Evolutionary conservation across 352 stramenopile species (phyloP), one percentile per base, ranked within the genome.

Genomic region (Pilasporangium apinafurcum): DNA sequence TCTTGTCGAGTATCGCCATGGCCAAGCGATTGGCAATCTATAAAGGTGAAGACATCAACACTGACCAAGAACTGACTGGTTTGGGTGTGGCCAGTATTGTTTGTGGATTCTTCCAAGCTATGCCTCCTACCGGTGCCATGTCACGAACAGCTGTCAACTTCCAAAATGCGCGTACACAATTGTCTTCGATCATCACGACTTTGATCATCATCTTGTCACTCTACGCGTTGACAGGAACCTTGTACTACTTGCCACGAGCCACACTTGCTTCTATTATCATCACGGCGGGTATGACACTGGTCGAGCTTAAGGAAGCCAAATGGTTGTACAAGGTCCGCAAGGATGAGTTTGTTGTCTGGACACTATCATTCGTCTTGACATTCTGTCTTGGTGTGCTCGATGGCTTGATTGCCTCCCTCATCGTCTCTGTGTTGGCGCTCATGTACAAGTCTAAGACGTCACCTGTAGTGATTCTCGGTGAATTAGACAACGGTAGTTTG

Each of bases 91-190:
- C 83, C 8, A 96, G 89, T 59, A 44, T 96, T 31, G 49, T 92
- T 5, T 85, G 82, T 17, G 70, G 65, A 6, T 79, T 97, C 43
- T 96, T 95, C 62, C 49, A 75, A 42, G 53, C 60, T 28, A 97
- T 95, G 68, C 81, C 86, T 8, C 62, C 67, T 14, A 87, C 78
- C 7, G 87, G 82, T 8, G 83, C 62, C 32, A 92, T 96, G 40
- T 83, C 58, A 21, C 64, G 90, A 29, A 95, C 80, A 12, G 86
- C 92, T 20, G 87, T 98, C 37, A 94, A 95, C 56, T 76, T 95
- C 43, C 70, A 88, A 34, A 84, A 76, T 37, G 89, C 83, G 8
- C 66, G 79, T 45, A 95, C 72, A 33, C 74, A 86, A 32, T 59
- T 97, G 12, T 80, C 79, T 28, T 83, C 64, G 22, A 80, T 96